Base-by-base conservation (phyloP, 495 filamentous ascomycete genomes). In the Astrocystis sublimbata region DNA sequence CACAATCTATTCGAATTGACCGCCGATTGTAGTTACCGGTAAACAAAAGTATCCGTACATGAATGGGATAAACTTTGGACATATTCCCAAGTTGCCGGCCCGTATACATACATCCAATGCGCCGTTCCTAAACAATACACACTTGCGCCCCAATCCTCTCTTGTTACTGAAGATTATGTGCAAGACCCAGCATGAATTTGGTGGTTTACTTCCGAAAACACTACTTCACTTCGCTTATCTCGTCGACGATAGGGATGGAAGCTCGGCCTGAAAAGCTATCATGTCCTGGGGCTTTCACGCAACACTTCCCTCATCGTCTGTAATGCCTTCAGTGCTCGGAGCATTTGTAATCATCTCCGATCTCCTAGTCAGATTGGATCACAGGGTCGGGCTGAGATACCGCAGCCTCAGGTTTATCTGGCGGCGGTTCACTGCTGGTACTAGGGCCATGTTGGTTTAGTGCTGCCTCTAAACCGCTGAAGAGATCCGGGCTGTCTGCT, bases 381-480 rank as follows among this genome's bases (percentile, higher is more conserved):
- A 45, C 46, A 24, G 6, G 4, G 1, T 53, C 47, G 28, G 58
- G 9, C 7, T 55, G 51, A 12, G 61, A 38, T 21, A 13, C 36
- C 7, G 47, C 45, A 0, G 36, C 31, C 24, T 65, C 64, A 3
- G 62, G 24, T 26, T 65, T 61, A 33, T 65, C 50, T 24, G 61
- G 57, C 21, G 28, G 38, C 0, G 66, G 46, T 40, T 55, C 38
- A 30, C 62, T 64, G 17, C 67, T 64, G 15, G 64, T 58, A 23
- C 65, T 58, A n/a, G 58, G 54, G 2, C 50, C 65, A n/a, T 68
- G 67, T 58, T 66, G 67, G 50, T 72, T 56, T 30, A 72, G 54
- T n/a, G 63, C 70, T 1, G 70, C 70, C 46, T 72, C 70, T 0
- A 72, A 40, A 24, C 65, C 70, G 23, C 70, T 72, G 19, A 72